A percentile compares a stretch with the other conserved stretches of the same genome.
phyloP scores from a whole-genome alignment of 352 stramenopile species.

The Blastocystis sp. region DNA sequence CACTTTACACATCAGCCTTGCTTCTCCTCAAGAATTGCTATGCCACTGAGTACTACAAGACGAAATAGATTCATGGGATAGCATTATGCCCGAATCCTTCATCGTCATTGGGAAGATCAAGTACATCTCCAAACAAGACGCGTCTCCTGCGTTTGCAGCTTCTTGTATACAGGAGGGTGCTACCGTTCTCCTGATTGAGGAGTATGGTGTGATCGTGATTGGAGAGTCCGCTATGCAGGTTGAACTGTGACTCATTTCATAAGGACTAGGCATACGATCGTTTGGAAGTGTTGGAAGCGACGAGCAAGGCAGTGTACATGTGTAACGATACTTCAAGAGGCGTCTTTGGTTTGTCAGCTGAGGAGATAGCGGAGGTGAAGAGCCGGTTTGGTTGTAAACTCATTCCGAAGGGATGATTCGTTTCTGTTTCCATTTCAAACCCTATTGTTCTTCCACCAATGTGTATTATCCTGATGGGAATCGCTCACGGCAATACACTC shows the following conservation, averaged over 20 bases:
- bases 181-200: constrained; percentile 39
- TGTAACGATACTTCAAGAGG: not conserved
- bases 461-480: constrained; percentile 7
- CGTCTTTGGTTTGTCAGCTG: not conserved
- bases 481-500: not conserved
- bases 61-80: not conserved
- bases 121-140: not conserved
- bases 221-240: constrained; percentile 45
- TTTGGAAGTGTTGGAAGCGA: constrained; percentile 57
- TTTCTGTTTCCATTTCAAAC: not conserved
- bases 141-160: not conserved
- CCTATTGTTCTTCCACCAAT: not conserved
- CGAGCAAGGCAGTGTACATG: constrained; percentile 21
- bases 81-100: constrained; percentile 47
- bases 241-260: not conserved
- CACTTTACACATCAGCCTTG: constrained; percentile 14
- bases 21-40: not conserved
- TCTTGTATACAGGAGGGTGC: not conserved
- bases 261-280: constrained; percentile 37
- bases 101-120: constrained; percentile 19
- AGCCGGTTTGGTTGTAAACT: constrained; percentile 14
- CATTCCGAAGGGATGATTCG: constrained; percentile 13
- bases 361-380: constrained; percentile 30
- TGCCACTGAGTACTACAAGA: not conserved
- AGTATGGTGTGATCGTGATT: constrained; percentile 20